Evolutionary conservation across 2,329 filamentous ascomycete genomes (phyloP).

Genomic region (Paecilomyces niveus): DNA sequence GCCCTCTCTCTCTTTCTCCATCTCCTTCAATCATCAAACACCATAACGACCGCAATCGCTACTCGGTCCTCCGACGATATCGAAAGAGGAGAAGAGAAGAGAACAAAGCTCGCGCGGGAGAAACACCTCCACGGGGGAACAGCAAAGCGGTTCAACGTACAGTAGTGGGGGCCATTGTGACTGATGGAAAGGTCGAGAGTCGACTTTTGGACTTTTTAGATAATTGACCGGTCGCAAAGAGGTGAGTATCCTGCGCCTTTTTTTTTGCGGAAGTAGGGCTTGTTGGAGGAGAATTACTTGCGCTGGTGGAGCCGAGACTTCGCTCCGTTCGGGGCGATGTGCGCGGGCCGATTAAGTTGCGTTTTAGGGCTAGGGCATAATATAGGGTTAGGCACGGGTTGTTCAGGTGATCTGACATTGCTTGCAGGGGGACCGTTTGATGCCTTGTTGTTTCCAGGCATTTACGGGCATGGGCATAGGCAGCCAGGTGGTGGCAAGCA

Average conservation of each 20-base stretch:
- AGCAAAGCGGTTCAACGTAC: constrained; percentile 96
- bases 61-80: not conserved
- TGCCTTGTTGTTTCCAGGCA: not conserved
- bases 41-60: not conserved
- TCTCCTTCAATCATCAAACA: constrained; percentile 1
- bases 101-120: not conserved
- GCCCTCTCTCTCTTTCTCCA: not conserved
- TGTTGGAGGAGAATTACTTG: constrained; percentile 18
- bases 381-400: not conserved
- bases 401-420: not conserved
- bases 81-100: constrained; percentile 13
- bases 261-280: constrained; percentile 14
- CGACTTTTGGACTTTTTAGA: constrained; percentile 15
- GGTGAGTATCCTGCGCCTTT: constrained; percentile 77
- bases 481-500: not conserved
- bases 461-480: not conserved
- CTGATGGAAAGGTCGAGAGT: constrained; percentile 28
- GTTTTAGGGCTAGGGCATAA: constrained; percentile 15
- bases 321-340: constrained; percentile 10
- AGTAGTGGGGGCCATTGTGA: constrained; percentile 76
- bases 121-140: constrained; percentile 53
- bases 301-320: constrained; percentile 17
- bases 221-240: constrained; percentile 60
- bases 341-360: constrained; percentile 17
- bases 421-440: not conserved